These are phyloP conservation scores for Trypanosoma congolense DNA, from an alignment of 208 protist genomes.

Conservation along the genomic window DNA sequence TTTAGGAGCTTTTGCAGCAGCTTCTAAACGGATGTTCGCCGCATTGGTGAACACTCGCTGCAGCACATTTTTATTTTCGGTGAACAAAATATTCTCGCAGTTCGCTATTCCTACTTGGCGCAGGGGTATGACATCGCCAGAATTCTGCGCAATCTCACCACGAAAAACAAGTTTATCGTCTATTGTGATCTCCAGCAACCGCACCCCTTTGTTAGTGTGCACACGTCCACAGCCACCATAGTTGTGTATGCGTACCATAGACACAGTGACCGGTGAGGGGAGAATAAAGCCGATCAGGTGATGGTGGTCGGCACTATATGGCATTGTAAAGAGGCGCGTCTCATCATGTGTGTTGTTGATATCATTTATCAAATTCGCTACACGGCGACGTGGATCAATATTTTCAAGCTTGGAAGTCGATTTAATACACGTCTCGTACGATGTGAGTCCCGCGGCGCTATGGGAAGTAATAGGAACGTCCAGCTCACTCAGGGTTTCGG, in stretches of 20 bases:
- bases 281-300: slow-evolving; percentile 77
- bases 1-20: background rate
- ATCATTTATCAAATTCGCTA: slow-evolving; percentile 78
- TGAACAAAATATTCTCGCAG: slow-evolving; percentile 79
- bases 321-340: slow-evolving; percentile 72
- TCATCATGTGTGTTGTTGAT: slow-evolving; percentile 82
- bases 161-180: slow-evolving; percentile 75
- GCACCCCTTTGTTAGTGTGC: slow-evolving; percentile 77
- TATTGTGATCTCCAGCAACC: slow-evolving; percentile 72
- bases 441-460: background rate
- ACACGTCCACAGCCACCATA: slow-evolving; percentile 88
- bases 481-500: background rate
- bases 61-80: slow-evolving; percentile 34
- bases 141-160: slow-evolving; percentile 66
- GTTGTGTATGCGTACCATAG: slow-evolving; percentile 86
- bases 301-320: slow-evolving; percentile 56
- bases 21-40: background rate
- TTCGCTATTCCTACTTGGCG: slow-evolving; percentile 31
- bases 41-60: slow-evolving; percentile 8
- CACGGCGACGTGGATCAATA: slow-evolving; percentile 29
- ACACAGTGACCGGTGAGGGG: slow-evolving; percentile 38
- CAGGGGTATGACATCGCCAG: slow-evolving; percentile 29
- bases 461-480: background rate
- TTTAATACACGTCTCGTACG: background rate
- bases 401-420: slow-evolving; percentile 5